phyloP scores from a whole-genome alignment of 371 early-diverging fungal genomes.

The Circinella minor region DNA sequence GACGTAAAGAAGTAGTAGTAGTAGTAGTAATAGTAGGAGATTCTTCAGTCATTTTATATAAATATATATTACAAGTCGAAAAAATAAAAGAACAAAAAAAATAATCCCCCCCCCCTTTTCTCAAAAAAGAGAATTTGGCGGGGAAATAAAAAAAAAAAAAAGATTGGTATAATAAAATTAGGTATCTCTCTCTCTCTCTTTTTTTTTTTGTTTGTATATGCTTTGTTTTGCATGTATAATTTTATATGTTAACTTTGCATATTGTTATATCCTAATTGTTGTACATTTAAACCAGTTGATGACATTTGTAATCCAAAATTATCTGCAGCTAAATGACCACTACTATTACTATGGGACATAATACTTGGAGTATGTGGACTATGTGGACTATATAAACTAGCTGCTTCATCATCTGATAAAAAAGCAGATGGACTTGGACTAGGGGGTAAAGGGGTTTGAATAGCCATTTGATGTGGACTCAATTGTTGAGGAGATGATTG shows the following conservation, averaged over 20 bases:
- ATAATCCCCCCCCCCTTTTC: too few relatives aligned
- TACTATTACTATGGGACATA: slow-evolving; percentile 16
- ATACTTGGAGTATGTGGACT: slow-evolving; percentile 26
- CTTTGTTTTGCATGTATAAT: neutral
- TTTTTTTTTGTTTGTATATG: too few relatives aligned
- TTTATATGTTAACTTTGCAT: neutral
- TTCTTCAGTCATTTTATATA: neutral
- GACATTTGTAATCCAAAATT: slow-evolving; percentile 10
- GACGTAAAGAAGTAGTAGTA: slow-evolving; percentile 15
- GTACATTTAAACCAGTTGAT: slow-evolving; percentile 3
- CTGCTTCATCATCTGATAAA: slow-evolving; percentile 28
- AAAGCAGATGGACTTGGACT: slow-evolving; percentile 27
- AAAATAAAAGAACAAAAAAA: neutral
- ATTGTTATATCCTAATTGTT: slow-evolving; percentile 12
- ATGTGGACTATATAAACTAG: slow-evolving; percentile 26
- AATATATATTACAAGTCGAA: neutral
- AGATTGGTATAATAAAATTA: too few relatives aligned
- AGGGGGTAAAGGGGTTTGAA: slow-evolving; percentile 23
- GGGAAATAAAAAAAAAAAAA: too few relatives aligned
- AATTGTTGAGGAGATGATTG: slow-evolving; percentile 12
- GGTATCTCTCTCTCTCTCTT: too few relatives aligned
- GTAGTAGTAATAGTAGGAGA: neutral
- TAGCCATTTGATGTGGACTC: slow-evolving; percentile 15
- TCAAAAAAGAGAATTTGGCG: too few relatives aligned
- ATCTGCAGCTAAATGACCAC: slow-evolving; percentile 10